These are phyloP conservation scores for Piper betle DNA, from an alignment of 164 flowering plant species.

Conservation along the genomic window DNA sequence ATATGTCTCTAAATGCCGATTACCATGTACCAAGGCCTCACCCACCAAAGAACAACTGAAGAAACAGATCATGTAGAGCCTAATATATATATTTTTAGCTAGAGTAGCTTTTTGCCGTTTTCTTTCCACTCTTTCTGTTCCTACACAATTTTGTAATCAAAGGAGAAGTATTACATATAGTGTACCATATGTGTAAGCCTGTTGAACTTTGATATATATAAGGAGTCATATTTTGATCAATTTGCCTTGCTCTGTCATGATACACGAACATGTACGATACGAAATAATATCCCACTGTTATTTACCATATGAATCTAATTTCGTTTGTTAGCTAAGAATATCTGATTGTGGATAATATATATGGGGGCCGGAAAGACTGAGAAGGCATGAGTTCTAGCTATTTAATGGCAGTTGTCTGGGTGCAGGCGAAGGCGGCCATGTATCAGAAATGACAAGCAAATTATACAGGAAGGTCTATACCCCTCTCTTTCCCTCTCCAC, in stretches of 20 bases:
- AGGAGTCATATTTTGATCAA: slow-evolving; percentile 2
- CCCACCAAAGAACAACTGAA: slow-evolving; percentile 53
- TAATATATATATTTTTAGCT: neutral
- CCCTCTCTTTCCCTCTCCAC: slow-evolving; percentile 3
- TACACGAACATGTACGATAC: no score
- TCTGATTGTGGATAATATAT: no score
- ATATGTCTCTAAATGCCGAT: slow-evolving; percentile 38
- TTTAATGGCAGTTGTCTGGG: neutral
- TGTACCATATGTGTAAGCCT: slow-evolving; percentile 18
- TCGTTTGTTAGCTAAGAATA: no score
- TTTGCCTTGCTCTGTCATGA: no score
- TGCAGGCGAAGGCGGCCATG: slow-evolving; percentile 7
- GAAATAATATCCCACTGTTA: no score
- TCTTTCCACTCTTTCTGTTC: slow-evolving; percentile 1
- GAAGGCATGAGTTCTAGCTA: no score
- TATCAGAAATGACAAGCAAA: slow-evolving; percentile 2
- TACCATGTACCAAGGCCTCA: slow-evolving; percentile 40
- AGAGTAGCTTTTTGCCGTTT: slow-evolving; percentile 1
- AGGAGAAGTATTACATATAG: slow-evolving; percentile 12
- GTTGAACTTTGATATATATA: slow-evolving; percentile 6
- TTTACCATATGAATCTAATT: no score
- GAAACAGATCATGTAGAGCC: slow-evolving; percentile 13
- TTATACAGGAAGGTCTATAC: slow-evolving; percentile 9
- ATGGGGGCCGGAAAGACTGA: no score
- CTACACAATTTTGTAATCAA: slow-evolving; percentile 10